Evolutionary conservation across 169 alveolate genomes (phyloP).

Genomic region (Plasmodium falciparum): DNA sequence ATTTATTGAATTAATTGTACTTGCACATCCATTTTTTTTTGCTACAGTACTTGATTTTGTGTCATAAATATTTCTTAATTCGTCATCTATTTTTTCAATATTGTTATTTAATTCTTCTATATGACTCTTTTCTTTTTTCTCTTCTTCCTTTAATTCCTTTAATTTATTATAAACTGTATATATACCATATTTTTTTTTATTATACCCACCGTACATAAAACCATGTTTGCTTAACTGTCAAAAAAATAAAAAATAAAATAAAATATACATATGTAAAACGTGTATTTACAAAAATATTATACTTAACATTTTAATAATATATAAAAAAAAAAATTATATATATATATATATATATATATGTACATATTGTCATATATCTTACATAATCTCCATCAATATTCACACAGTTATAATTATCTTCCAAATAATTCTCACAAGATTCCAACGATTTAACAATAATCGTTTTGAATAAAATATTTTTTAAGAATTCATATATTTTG

Average conservation of each 20-base stretch:
- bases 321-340: not conserved
- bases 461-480: slow-evolving; percentile 70
- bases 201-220: slow-evolving; percentile 69
- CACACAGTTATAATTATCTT: slow-evolving; percentile 64
- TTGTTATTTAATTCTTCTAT: slow-evolving; percentile 42
- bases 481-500: slow-evolving; percentile 63
- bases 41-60: slow-evolving; percentile 41
- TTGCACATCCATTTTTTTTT: slow-evolving; percentile 68
- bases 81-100: slow-evolving; percentile 67
- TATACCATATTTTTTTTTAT: slow-evolving; percentile 65
- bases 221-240: slow-evolving; percentile 74
- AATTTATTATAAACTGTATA: slow-evolving; percentile 58
- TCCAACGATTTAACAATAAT: slow-evolving; percentile 68
- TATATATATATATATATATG: not conserved
- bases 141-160: slow-evolving; percentile 62
- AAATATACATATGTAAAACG: not conserved
- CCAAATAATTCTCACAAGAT: slow-evolving; percentile 58
- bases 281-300: not conserved
- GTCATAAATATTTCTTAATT: slow-evolving; percentile 45
- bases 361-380: slow-evolving; percentile 5
- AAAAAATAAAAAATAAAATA: not conserved
- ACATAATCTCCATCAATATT: slow-evolving; percentile 75
- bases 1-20: slow-evolving; percentile 49
- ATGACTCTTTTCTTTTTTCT: slow-evolving; percentile 42
- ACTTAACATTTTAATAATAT: not conserved